A percentile compares a stretch with the other conserved stretches of the same genome.
Conservation (phyloP, 1,139 yeast genomes). For the Suhomyces kunorum region DNA sequence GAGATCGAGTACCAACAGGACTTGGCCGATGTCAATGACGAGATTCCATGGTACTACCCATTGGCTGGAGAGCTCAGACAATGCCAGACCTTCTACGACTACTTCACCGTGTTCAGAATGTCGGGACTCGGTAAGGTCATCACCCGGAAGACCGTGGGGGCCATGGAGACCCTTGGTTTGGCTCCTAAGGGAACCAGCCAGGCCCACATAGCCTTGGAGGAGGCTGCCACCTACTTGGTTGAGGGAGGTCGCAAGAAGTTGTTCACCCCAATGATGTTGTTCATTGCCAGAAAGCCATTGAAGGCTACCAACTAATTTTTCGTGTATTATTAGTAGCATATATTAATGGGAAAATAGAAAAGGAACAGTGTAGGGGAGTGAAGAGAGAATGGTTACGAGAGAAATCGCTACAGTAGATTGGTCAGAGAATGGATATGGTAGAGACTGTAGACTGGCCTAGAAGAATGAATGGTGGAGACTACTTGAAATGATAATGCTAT, state of each 20-base stretch:
- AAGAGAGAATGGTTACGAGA: too few relatives aligned
- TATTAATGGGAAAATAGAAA: not conserved
- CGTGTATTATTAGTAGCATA: slow-evolving; percentile 16
- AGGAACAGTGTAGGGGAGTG: not conserved
- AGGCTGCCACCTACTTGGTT: slow-evolving; percentile 94
- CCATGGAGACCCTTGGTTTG: slow-evolving; percentile 78
- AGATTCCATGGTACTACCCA: slow-evolving; percentile 97
- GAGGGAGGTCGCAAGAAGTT: slow-evolving; percentile 87
- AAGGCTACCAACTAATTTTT: slow-evolving; percentile 9
- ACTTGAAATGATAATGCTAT: too few relatives aligned
- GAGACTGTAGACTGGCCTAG: too few relatives aligned
- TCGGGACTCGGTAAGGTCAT: slow-evolving; percentile 80
- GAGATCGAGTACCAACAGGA: slow-evolving; percentile 74
- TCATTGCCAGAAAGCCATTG: slow-evolving; percentile 77
- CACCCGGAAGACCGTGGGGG: slow-evolving; percentile 78
- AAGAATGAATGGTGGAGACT: too few relatives aligned
- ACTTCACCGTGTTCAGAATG: slow-evolving; percentile 86
- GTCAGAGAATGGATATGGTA: too few relatives aligned
- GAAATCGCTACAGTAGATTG: too few relatives aligned
- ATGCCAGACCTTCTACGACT: slow-evolving; percentile 75
- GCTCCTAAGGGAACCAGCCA: slow-evolving; percentile 94
- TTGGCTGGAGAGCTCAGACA: slow-evolving; percentile 91
- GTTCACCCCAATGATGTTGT: slow-evolving; percentile 97
- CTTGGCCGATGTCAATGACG: slow-evolving; percentile 80
- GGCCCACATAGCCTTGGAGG: slow-evolving; percentile 91